These are phyloP conservation scores for Inonotus obliquus DNA, from an alignment of 1,284 basidiomycete genomes.

Conservation along the genomic window DNA sequence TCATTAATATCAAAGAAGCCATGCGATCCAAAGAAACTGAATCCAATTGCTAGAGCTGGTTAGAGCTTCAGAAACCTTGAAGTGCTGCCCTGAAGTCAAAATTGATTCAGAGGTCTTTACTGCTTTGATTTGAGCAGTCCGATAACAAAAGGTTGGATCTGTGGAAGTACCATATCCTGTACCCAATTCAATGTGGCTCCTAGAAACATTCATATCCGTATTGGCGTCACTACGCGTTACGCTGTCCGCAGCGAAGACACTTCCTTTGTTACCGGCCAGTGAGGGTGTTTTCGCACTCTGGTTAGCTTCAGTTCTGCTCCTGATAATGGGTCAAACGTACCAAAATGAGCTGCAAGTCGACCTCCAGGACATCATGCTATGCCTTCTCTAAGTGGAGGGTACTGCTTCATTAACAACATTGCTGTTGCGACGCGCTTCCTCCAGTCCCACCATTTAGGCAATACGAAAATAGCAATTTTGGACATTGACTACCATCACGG, in stretches of 20 bases:
- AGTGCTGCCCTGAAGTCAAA: neutral
- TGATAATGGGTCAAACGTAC: neutral
- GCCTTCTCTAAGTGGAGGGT: constrained; percentile 31
- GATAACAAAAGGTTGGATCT: constrained; percentile 28
- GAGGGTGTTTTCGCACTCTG: constrained; percentile 29
- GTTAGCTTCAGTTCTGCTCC: constrained; percentile 20
- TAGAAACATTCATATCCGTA: constrained; percentile 30
- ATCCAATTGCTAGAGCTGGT: constrained; percentile 30
- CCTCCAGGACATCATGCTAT: constrained; percentile 36
- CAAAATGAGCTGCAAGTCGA: constrained; percentile 24
- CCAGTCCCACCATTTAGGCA: constrained; percentile 14
- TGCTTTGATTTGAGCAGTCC: constrained; percentile 35
- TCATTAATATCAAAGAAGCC: constrained; percentile 17
- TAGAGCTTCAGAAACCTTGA: constrained; percentile 7
- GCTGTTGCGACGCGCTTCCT: constrained; percentile 32
- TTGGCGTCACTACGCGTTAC: constrained; percentile 30
- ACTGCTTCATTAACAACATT: constrained; percentile 34
- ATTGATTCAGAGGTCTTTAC: constrained; percentile 27
- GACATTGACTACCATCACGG: constrained; percentile 40
- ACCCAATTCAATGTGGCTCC: neutral
- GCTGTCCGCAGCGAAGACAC: constrained; percentile 25
- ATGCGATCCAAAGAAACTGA: constrained; percentile 9
- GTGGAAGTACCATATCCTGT: neutral
- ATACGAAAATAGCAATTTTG: constrained; percentile 29
- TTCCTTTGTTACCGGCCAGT: constrained; percentile 11